These are phyloP conservation scores for Cornus suecica DNA, from an alignment of 148 eudicot genomes.

Conservation along the genomic window DNA sequence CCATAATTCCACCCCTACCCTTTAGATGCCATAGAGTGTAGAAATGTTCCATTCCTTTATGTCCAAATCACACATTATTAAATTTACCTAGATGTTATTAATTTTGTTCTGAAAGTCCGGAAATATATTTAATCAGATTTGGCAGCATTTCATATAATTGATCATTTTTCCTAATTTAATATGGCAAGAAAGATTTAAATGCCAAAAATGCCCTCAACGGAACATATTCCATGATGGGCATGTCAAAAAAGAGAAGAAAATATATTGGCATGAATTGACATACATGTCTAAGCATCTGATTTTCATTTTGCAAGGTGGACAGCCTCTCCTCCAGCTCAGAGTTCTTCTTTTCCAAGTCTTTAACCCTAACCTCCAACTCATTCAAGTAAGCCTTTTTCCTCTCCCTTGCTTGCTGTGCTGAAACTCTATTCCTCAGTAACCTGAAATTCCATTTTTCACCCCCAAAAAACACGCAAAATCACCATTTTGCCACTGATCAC, in stretches of 20 bases:
- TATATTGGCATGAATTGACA: background rate
- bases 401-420: constrained; percentile 99
- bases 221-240: background rate
- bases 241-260: background rate
- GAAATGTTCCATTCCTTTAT: too few species aligned
- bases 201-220: too few species aligned
- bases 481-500: constrained; percentile 5
- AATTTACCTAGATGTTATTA: too few species aligned
- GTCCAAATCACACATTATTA: too few species aligned
- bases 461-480: background rate
- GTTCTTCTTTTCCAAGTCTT: constrained; percentile 83
- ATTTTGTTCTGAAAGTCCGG: too few species aligned
- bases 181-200: too few species aligned
- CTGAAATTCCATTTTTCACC: constrained; percentile 23
- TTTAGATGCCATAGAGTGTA: too few species aligned
- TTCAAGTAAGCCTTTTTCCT: constrained; percentile 90
- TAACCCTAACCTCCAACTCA: constrained; percentile 77
- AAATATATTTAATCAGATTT: too few species aligned
- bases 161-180: too few species aligned
- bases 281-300: constrained; percentile 98
- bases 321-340: constrained; percentile 87
- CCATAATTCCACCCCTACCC: too few species aligned
- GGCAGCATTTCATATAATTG: too few species aligned
- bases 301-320: constrained; percentile 90
- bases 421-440: constrained; percentile 95